Base-by-base conservation (phyloP, 352 stramenopile species). In the Globisporangium mamillatum region DNA sequence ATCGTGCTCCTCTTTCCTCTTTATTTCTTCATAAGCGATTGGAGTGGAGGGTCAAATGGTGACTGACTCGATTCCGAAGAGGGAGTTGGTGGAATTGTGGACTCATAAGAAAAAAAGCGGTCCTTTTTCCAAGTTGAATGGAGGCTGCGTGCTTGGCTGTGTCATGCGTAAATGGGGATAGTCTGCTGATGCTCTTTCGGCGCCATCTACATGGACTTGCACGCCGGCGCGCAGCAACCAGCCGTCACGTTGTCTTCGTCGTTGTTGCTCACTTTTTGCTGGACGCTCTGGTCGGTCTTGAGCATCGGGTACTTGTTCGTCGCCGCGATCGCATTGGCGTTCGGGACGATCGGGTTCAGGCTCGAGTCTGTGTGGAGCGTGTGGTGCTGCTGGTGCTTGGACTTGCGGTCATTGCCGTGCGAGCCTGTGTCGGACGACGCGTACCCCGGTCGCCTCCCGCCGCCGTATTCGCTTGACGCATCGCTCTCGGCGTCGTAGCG, bases 401-500 rank as follows among this genome's bases (percentile, higher is more conserved):
- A 60, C 58, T 73, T 80, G 56, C 71, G 66, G 24, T 72, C 62
- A 34, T 75, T 82, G 32, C 79, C 78, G 8, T 81, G 72, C 10
- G 84, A 92, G 10, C 82, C 80, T 25, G 79, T 86, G 71, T 93
- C 86, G 3, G 83, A 93, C 0, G 79, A 87, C 22, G 81, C 75
- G 68, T 85, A 84, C 9, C 77, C 75, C 44, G 66, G 71, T 61
- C 79, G 79, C 57, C 84, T 79, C 0, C 77, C 72, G 54, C 82
- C 79, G 50, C 82, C 79, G 64, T 89, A 88, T 53, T 93, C 85
- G 54, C 86, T 94, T 22, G 87, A 95, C 32, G 80, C 88, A 68
- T 95, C 88, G 64, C 88, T 95, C 74, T 93, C 86, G 3, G 78
- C 77, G 67, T 95, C 88, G 75, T 89, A 90, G 46, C 80, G 83